A percentile compares a stretch with the other conserved stretches of the same genome.
phyloP scores from a whole-genome alignment of 2,329 filamentous ascomycete species.

The Cladobotryum protrusum region DNA sequence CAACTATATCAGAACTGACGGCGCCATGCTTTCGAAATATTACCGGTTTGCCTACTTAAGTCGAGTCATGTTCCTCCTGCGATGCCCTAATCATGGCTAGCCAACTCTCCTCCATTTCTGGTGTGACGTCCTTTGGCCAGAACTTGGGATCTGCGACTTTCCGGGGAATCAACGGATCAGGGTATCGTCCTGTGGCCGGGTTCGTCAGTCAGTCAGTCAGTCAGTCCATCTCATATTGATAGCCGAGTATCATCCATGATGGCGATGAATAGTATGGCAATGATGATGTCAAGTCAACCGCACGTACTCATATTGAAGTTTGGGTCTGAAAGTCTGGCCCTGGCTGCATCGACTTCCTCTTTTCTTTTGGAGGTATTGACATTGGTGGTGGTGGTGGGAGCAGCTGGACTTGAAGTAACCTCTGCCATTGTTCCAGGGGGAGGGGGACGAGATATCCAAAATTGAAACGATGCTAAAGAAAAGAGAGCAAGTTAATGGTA shows the following conservation, averaged over 20 bases:
- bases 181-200: slow-evolving; percentile 30
- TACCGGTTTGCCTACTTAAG: background rate
- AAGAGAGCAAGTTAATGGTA: too few relatives aligned
- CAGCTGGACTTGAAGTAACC: slow-evolving; percentile 10
- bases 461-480: too few relatives aligned
- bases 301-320: slow-evolving; percentile 41
- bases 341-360: slow-evolving; percentile 38
- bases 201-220: too few relatives aligned
- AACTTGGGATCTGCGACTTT: slow-evolving; percentile 25
- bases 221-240: background rate
- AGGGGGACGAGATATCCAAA: too few relatives aligned
- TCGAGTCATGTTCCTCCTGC: slow-evolving; percentile 5
- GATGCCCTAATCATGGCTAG: slow-evolving; percentile 25
- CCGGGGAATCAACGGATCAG: slow-evolving; percentile 41
- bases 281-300: too few relatives aligned
- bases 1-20: too few relatives aligned
- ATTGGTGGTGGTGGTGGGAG: slow-evolving; percentile 17
- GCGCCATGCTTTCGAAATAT: background rate
- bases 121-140: slow-evolving; percentile 34
- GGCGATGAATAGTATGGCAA: too few relatives aligned
- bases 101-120: slow-evolving; percentile 36
- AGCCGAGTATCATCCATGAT: background rate
- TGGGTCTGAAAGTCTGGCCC: slow-evolving; percentile 36
- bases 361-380: slow-evolving; percentile 31
- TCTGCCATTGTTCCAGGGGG: slow-evolving; percentile 10